A percentile compares a stretch with the other conserved stretches of the same genome.
Evolutionary conservation across 441 rosid genomes (phyloP).

Genomic region (Syzygium syzygioides): DNA sequence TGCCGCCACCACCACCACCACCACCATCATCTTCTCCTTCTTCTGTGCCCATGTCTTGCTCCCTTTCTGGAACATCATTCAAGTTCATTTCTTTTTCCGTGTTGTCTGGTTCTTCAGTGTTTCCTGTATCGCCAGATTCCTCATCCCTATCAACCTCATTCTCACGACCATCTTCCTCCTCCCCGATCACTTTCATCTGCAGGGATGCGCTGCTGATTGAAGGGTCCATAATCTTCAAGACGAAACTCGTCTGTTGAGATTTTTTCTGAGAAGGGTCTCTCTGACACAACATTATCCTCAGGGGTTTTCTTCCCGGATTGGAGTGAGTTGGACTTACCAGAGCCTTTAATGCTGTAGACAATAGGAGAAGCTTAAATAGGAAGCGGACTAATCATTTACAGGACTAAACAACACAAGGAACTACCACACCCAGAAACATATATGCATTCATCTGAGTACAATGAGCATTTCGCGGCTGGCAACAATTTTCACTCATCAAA

Average conservation of each 20-base stretch:
- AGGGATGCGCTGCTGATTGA: not conserved
- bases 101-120: not conserved
- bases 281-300: not conserved
- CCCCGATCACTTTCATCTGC: not conserved
- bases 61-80: not conserved
- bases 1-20: accelerated
- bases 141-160: not conserved
- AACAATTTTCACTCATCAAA: not conserved
- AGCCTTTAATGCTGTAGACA: not conserved
- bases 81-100: not conserved
- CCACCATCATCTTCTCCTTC: not conserved
- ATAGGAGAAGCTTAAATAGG: not conserved
- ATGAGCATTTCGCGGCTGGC: not conserved
- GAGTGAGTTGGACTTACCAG: not conserved
- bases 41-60: not conserved
- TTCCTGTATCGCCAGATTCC: not conserved
- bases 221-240: not conserved
- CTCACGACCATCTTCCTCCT: not conserved
- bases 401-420: not conserved
- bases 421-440: not conserved
- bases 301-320: not conserved
- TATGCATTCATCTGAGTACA: not conserved
- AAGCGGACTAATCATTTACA: not conserved
- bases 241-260: not conserved
- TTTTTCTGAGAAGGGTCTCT: not conserved